A percentile compares a stretch with the other conserved stretches of the same genome.
Evolutionary conservation across 768 basidiomycete genomes (phyloP).

Genomic region (Psilocybe cyanescens): DNA sequence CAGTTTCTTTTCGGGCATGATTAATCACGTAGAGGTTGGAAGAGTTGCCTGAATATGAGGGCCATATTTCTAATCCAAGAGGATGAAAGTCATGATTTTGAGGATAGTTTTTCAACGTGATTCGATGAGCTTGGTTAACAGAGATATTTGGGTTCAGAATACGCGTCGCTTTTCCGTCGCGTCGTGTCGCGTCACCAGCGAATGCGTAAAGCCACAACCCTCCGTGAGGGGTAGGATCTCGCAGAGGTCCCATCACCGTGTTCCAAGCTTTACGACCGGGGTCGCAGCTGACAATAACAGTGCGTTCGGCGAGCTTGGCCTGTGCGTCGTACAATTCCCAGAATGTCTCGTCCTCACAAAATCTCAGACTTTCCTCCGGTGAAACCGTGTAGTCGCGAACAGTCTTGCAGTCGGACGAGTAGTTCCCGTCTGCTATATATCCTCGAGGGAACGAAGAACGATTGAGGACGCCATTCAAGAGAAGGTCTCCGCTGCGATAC

Average conservation of each 20-base stretch:
- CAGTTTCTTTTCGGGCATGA: constrained; percentile 62
- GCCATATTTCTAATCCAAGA: constrained; percentile 64
- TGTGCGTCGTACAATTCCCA: constrained; percentile 59
- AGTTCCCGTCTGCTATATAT: constrained; percentile 57
- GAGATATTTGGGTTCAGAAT: constrained; percentile 13
- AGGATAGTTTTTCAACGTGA: constrained; percentile 58
- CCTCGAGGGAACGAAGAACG: constrained; percentile 49
- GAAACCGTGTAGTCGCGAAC: constrained; percentile 32
- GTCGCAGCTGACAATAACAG: constrained; percentile 57
- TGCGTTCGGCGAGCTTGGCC: constrained; percentile 44
- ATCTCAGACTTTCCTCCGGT: constrained; percentile 38
- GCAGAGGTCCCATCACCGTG: constrained; percentile 75
- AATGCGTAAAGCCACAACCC: constrained; percentile 61
- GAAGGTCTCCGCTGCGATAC: constrained; percentile 48
- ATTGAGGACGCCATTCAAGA: constrained; percentile 43
- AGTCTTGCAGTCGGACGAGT: constrained; percentile 46
- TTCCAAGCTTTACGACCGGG: constrained; percentile 67
- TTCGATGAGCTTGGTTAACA: constrained; percentile 34
- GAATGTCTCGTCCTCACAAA: constrained; percentile 68
- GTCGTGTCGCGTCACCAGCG: neutral
- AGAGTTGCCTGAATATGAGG: constrained; percentile 46
- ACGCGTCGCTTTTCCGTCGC: constrained; percentile 10
- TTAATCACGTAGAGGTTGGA: constrained; percentile 72
- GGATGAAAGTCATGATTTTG: constrained; percentile 69
- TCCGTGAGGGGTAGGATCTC: constrained; percentile 59